Base-by-base conservation (phyloP, 2,329 filamentous ascomycete genomes). In the Elsinoe necatrix region DNA sequence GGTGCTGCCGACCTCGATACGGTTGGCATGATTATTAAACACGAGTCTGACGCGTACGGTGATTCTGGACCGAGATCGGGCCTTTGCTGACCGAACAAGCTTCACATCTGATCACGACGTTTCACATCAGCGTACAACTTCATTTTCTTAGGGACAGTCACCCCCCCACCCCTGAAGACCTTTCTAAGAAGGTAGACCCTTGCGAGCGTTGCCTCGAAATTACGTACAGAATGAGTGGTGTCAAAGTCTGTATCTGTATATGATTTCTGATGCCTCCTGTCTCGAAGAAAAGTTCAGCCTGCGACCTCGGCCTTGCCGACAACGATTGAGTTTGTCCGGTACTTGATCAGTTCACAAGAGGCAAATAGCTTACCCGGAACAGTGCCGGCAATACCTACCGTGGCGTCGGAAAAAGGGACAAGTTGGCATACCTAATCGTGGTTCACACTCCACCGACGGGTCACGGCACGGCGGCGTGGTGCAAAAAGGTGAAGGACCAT, bases 1-100 rank as follows among this genome's bases (percentile, higher is more conserved):
- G 48, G 7, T 23, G 25, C 11, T 9, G 18, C 21, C 48, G 18
- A 6, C 31, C 16, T 16, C 34, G 20, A 21, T 35, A 52, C 29
- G 18, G 18, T 52, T 29, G 31, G 48, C 31, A 39, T 52, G 48
- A 52, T 52, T 52, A 52, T 52, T 52, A 7, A 52, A 52, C 48
- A 52, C 48, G 48, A 52, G n/a, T n/a, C 9, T 39, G 48, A 52
- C 48, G 48, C 48, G 48, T 52, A 12, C 12, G 8, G 4, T 23
- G 31, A 18, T 8, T 37, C 31, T 39, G 18, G 14, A 29, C 48
- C 48, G 25, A 52, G 21, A 34, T 52, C 48, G 48, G 48, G 48
- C 48, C 48, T 37, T 52, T 37, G 37, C 8, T 8, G 4, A 18
- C n/a, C 14, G 41, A 35, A 52, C 31, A 52, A 52, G 48, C 48